Evolutionary conservation across 2,329 filamentous ascomycete species (phyloP), one percentile per base, ranked within the genome.

Genomic region (Lecanicillium sp.): DNA sequence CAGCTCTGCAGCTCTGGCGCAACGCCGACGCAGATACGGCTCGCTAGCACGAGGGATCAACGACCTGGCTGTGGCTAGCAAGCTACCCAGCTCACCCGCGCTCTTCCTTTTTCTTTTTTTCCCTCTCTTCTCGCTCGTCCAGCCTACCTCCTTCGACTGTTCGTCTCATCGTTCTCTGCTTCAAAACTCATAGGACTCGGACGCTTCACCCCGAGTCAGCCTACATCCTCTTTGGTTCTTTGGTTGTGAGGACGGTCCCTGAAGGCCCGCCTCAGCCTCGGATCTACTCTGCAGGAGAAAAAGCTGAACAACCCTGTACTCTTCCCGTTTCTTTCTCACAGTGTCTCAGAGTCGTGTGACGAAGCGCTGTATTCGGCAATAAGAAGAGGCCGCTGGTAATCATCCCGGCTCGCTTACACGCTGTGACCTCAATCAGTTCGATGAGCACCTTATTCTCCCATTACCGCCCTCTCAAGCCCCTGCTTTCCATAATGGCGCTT

Each of bases 401-500:
- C n/a, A 20, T 7, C 3, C 32, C 15, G 32, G n/a, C 32, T 12
- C 40, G 43, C 43, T 45, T 40, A 46, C 26, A 46, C 20, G 23
- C n/a, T n/a, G 17, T 14, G 4, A 10, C 5, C 3, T 17, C 10
- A 5, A 26, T 14, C 15, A 29, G 24, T 48, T 42, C 35, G 52
- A 27, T 37, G 27, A 26, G 15, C 33, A 23, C 26, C 19, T 53
- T 55, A 55, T 61, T 52, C 41, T 46, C 51, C 56, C 30, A 46
- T 35, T 23, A 26, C 26, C 30, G 26, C 35, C 27, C 14, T 21
- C 37, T 15, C 12, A 21, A 44, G 24, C 36, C 44, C 24, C 27
- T 51, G 36, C 52, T 53, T 40, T 44, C 29, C 36, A 54, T 56
- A 51, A 81, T 81, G 77, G 69, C 70, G 37, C 62, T 77, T 44